Evolutionary conservation across 2,329 filamentous ascomycete species (phyloP), one percentile per base, ranked within the genome.

Genomic region (Botrytis squamosa): DNA sequence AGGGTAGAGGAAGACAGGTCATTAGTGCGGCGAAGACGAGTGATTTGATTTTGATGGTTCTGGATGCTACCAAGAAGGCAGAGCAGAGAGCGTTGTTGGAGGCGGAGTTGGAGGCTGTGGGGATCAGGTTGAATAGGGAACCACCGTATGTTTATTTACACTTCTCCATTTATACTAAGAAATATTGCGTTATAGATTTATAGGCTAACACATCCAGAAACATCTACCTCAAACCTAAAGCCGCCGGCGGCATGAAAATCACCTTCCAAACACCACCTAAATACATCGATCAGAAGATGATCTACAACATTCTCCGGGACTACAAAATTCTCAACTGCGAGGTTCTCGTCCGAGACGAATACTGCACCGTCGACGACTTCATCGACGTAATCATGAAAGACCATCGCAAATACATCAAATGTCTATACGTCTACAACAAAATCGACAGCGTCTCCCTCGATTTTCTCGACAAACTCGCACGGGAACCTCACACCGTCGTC

Each of bases 371-470:
- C 52, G 96, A 99, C 84, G 95, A 99, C 84, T 93, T 99, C 83
- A 99, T 99, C 85, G 96, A 99, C 83, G 94, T 98, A 75, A 98
- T 99, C 84, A 98, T 98, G 95, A 97, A 96, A 84, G 94, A 98
- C 81, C 96, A 99, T 86, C 88, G 96, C 81, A 99, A 97, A 83
- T 99, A 99, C 86, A 98, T 99, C 86, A 90, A 79, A 82, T 91
- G 93, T 81, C 88, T 99, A 46, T 99, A 99, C 84, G 95, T 98
- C 46, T 99, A 99, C 90, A 99, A 99, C 91, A 99, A 99, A 85
- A 97, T 99, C 84, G 96, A 99, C 85, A 92, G 90, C 82, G 93
- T 99, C 75, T 95, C 92, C 60, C 89, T 99, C 77, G 94, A 98
- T 82, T 97, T 97, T 84, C 89, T 99, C 66, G 93, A 99, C 85